phyloP scores from a whole-genome alignment of 148 eudicot genomes.

The Nepenthes mirabilis region DNA sequence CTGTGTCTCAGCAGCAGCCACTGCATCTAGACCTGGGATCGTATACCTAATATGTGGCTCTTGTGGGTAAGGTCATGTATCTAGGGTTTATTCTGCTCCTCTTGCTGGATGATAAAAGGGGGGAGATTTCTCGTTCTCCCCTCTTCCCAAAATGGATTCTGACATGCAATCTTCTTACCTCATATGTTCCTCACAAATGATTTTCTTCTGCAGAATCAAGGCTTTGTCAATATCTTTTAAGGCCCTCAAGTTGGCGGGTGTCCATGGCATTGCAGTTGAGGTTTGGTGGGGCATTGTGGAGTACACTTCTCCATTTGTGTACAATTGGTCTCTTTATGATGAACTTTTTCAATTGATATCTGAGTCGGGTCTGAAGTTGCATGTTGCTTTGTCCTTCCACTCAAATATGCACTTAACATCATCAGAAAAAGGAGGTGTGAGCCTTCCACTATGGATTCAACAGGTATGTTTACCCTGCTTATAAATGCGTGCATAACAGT shows the following conservation, averaged over 20 bases:
- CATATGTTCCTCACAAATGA: slow-evolving; percentile 4
- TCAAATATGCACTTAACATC: slow-evolving; percentile 34
- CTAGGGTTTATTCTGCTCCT: too few relatives aligned
- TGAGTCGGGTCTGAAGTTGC: slow-evolving; percentile 50
- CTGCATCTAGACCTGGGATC: too few relatives aligned
- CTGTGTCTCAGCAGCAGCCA: too few relatives aligned
- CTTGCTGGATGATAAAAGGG: too few relatives aligned
- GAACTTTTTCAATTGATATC: slow-evolving; percentile 38
- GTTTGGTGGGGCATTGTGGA: slow-evolving; percentile 74
- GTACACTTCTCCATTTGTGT: slow-evolving; percentile 31
- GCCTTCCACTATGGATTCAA: slow-evolving; percentile 48
- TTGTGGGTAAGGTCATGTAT: too few relatives aligned
- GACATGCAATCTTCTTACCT: neutral
- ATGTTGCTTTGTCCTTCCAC: slow-evolving; percentile 51
- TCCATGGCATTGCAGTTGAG: slow-evolving; percentile 61
- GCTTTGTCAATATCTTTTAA: slow-evolving; percentile 42
- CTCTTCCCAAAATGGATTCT: neutral
- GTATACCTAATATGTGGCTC: too few relatives aligned
- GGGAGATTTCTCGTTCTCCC: too few relatives aligned
- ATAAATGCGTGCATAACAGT: neutral
- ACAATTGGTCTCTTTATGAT: slow-evolving; percentile 54
- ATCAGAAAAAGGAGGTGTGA: slow-evolving; percentile 24
- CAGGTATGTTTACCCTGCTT: slow-evolving; percentile 23
- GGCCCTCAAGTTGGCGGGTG: slow-evolving; percentile 64
- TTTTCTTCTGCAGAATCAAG: slow-evolving; percentile 34